phyloP scores from a whole-genome alignment of 2,329 filamentous ascomycete species.

The Lecanicillium sp. region DNA sequence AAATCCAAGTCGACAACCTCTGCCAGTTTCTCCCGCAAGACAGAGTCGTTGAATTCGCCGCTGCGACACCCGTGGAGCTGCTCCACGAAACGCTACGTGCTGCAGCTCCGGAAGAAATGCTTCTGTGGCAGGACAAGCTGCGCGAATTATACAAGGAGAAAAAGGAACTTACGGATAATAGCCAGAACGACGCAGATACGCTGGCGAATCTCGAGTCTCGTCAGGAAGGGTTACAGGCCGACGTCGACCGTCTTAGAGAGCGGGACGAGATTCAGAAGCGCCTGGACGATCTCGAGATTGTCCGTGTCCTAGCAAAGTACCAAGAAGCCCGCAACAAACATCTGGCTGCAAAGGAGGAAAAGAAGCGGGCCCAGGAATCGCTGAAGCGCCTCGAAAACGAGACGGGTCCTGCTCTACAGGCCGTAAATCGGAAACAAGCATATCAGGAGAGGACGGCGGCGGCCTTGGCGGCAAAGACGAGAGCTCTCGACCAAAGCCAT shows the following conservation, averaged over 20 bases:
- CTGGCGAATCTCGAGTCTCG: conserved; percentile 64
- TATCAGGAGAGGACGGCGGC: conserved; percentile 56
- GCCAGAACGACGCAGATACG: conserved; percentile 53
- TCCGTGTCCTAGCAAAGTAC: conserved; percentile 62
- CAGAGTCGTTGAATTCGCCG: conserved; percentile 89
- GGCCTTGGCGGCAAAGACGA: conserved; percentile 50
- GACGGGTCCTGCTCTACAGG: conserved; percentile 60
- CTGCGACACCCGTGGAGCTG: conserved; percentile 72
- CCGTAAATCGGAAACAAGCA: conserved; percentile 61
- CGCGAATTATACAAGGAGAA: conserved; percentile 63
- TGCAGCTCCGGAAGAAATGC: conserved; percentile 75
- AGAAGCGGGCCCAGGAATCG: conserved; percentile 49
- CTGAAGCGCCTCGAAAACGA: conserved; percentile 53
- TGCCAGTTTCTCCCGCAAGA: conserved; percentile 97
- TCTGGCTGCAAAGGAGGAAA: conserved; percentile 47
- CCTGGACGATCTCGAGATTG: conserved; percentile 58
- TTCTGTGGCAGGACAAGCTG: conserved; percentile 68
- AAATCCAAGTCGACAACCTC: conserved; percentile 94
- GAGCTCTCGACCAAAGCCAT: conserved; percentile 49
- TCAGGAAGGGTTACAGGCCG: conserved; percentile 67
- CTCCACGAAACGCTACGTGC: conserved; percentile 83
- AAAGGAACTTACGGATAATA: conserved; percentile 54
- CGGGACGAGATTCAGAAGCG: conserved; percentile 61
- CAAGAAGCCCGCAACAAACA: conserved; percentile 44
- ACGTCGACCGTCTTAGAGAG: conserved; percentile 78